Percentiles rank a stretch among this genome's conserved stretches.
Evolutionary conservation across 2,329 filamentous ascomycete genomes (phyloP).

Genomic region (Graphilbum fragrans): DNA sequence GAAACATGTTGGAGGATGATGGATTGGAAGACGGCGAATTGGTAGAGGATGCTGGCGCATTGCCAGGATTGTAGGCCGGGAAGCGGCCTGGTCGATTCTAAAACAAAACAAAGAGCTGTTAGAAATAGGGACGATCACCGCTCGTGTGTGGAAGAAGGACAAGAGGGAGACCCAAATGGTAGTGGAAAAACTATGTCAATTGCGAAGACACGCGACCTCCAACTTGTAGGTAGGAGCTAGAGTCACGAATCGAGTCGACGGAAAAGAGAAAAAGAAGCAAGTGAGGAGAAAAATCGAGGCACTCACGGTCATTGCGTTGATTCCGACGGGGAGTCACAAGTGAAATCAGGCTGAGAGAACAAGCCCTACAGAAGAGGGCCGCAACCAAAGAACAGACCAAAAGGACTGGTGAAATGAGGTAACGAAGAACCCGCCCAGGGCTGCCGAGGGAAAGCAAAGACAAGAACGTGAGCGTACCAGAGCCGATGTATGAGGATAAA

Average conservation of each 20-base stretch:
- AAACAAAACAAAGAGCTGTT: not conserved
- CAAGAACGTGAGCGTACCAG: no score
- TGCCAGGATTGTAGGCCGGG: not conserved
- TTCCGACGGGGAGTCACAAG: not conserved
- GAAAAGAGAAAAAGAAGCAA: not conserved
- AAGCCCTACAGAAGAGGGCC: not conserved
- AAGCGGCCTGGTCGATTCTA: conserved; percentile 1
- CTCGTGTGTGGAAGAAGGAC: not conserved
- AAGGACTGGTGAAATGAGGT: no score
- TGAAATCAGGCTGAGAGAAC: not conserved
- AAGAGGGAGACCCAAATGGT: not conserved
- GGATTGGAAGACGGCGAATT: not conserved
- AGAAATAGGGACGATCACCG: not conserved
- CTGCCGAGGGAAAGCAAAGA: no score
- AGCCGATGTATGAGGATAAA: no score
- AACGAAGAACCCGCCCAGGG: no score
- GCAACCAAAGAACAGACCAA: not conserved
- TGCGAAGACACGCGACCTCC: no score
- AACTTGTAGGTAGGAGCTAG: no score
- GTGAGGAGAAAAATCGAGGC: not conserved
- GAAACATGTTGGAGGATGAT: not conserved
- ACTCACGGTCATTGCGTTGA: not conserved
- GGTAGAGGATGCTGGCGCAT: not conserved
- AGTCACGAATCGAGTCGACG: not conserved
- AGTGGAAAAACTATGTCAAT: no score